Evolutionary conservation across 2,329 filamentous ascomycete species (phyloP), one percentile per base, ranked within the genome.

Genomic region (Sporothrix luriei): DNA sequence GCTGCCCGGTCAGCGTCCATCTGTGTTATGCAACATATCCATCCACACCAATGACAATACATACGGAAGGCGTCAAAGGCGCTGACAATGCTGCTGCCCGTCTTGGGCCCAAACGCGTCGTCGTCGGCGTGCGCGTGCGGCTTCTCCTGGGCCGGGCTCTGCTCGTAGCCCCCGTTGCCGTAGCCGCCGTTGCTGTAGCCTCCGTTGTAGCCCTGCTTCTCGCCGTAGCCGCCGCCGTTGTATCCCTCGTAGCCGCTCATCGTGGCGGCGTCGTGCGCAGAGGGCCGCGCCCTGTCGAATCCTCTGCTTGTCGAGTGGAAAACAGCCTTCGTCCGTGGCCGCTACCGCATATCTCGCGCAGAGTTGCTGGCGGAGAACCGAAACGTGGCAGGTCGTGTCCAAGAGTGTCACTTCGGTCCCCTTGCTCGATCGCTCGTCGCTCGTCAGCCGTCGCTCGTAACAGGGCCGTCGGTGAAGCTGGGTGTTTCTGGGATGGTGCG

Each of bases 21-120:
- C n/a, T n/a, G n/a, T n/a, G n/a, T n/a, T n/a, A n/a, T n/a, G n/a
- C n/a, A n/a, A n/a, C n/a, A n/a, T n/a, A n/a, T n/a, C n/a, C n/a
- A n/a, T n/a, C n/a, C n/a, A n/a, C n/a, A n/a, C n/a, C n/a, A 29
- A 29, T 29, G 29, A 29, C 29, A 29, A 33, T 51, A 75, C 91
- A 78, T 87, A 97, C 93, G 94, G 79, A 99, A 99, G 74, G 94
- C 94, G 83, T 99, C 95, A 80, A 99, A 99, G 71, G 94, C 93
- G 80, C 90, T 90, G 76, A 97, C 88, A 70, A 90, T 86, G 79
- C 81, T 84, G 69, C 87, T 85, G 48, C 68, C 70, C 29, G 69
- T 3, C 78, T 90, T 90, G 75, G 92, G 89, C 76, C 87, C 91
- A 82, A 97, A 97, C 73, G 87, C 83, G 79, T 91, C 90, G 76